Evolutionary conservation across 2,329 filamentous ascomycete species (phyloP).

Genomic region (Microsporum ferrugineum): DNA sequence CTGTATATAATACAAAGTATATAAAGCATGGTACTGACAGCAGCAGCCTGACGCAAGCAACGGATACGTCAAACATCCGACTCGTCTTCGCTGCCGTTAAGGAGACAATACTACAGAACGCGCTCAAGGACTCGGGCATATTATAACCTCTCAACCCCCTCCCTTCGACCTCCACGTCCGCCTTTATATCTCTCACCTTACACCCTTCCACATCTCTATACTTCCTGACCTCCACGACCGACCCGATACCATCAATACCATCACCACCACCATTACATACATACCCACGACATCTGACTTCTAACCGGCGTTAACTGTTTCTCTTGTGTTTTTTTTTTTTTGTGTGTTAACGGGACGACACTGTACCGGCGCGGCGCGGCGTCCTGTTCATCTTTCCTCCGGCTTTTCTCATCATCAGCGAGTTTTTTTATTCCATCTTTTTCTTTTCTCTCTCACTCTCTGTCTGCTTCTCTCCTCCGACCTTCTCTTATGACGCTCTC

Average conservation of each 20-base stretch:
- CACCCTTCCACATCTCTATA: neutral
- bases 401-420: neutral
- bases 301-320: neutral
- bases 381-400: neutral
- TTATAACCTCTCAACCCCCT: constrained; percentile 43
- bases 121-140: constrained; percentile 94
- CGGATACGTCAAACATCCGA: constrained; percentile 95
- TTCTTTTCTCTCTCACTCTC: neutral
- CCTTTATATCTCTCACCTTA: too few relatives aligned
- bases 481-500: neutral
- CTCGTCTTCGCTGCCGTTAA: constrained; percentile 97
- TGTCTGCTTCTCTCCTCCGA: neutral
- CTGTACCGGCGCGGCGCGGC: neutral
- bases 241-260: neutral
- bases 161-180: neutral
- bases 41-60: constrained; percentile 84
- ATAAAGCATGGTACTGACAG: neutral
- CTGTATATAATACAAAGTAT: neutral
- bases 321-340: neutral
- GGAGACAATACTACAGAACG: constrained; percentile 96
- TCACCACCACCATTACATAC: neutral
- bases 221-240: neutral
- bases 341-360: neutral
- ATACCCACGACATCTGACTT: neutral
- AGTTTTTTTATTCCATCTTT: neutral